phyloP scores from a whole-genome alignment of 352 stramenopile genomes.

The Peronospora farinosa region DNA sequence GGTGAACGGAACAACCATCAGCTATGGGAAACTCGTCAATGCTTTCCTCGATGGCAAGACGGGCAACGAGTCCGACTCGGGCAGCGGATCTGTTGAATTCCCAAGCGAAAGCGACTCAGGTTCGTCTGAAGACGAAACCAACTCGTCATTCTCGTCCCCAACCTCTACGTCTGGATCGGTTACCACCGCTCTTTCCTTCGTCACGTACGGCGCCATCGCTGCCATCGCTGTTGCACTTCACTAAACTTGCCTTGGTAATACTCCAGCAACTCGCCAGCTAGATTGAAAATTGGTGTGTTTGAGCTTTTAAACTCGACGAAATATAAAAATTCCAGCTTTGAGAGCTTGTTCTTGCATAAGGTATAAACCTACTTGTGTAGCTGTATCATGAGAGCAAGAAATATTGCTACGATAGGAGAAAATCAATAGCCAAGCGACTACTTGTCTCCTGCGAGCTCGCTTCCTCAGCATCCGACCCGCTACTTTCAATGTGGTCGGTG shows the following conservation, averaged over 20 bases:
- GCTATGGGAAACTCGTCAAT: slow-evolving; percentile 43
- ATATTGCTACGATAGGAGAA: slow-evolving; percentile 22
- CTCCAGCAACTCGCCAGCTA: slow-evolving; percentile 7
- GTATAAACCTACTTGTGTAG: neutral
- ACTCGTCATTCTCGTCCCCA: slow-evolving; percentile 6
- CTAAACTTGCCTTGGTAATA: neutral
- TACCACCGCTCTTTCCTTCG: neutral
- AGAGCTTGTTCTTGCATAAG: neutral
- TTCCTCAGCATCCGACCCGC: slow-evolving; percentile 7
- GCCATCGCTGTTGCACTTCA: slow-evolving; percentile 13
- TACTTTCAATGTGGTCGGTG: slow-evolving; percentile 2
- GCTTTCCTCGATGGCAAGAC: slow-evolving; percentile 47
- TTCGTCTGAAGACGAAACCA: slow-evolving; percentile 5
- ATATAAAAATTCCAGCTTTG: neutral
- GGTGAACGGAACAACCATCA: slow-evolving; percentile 31
- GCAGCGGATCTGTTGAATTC: slow-evolving; percentile 16
- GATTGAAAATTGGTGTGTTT: slow-evolving; percentile 12
- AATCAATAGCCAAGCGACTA: slow-evolving; percentile 25
- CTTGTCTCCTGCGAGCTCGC: slow-evolving; percentile 1
- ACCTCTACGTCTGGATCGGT: slow-evolving; percentile 4
- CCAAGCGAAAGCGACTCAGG: neutral
- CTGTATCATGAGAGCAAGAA: too few relatives aligned
- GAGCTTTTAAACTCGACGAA: neutral
- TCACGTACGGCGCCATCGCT: slow-evolving; percentile 11
- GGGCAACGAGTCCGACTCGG: slow-evolving; percentile 42